A percentile compares a stretch with the other conserved stretches of the same genome.
These are phyloP conservation scores for Phaseolus lunatus DNA, from an alignment of 306 rosid genomes.

Conservation along the genomic window DNA sequence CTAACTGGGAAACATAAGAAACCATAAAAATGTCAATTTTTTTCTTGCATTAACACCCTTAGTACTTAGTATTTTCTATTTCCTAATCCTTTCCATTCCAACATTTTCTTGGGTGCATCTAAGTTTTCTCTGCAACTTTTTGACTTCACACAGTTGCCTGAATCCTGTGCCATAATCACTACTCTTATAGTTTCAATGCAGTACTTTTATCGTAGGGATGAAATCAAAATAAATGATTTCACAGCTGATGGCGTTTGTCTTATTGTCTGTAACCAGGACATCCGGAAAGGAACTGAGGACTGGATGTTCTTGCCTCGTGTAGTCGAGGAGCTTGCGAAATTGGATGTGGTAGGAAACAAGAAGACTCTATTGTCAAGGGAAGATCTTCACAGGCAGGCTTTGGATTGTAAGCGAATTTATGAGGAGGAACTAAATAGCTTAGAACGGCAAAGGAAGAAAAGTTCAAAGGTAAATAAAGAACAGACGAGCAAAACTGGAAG, in stretches of 20 bases:
- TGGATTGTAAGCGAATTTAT: constrained; percentile 70
- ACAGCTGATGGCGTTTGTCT: constrained; percentile 27
- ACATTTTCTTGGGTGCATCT: neutral
- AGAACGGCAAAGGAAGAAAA: constrained; percentile 53
- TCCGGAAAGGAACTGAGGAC: constrained; percentile 63
- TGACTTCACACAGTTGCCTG: constrained; percentile 16
- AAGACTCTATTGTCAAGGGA: constrained; percentile 58
- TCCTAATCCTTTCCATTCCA: neutral
- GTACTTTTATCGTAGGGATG: constrained; percentile 23
- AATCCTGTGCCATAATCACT: neutral
- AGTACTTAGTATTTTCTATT: constrained; percentile 23
- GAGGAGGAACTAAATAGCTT: constrained; percentile 64
- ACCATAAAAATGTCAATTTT: neutral
- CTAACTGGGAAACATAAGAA: neutral
- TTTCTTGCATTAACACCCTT: neutral
- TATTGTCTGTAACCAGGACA: constrained; percentile 58
- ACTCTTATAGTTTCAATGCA: constrained; percentile 36
- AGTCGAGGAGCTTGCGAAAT: constrained; percentile 78
- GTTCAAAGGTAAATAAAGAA: constrained; percentile 44
- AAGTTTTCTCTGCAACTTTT: neutral
- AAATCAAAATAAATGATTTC: constrained; percentile 4
- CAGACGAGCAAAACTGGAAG: constrained; percentile 40
- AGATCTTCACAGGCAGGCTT: constrained; percentile 66
- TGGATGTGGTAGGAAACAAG: constrained; percentile 47
- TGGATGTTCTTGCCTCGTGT: constrained; percentile 83